Evolutionary conservation across 768 basidiomycete genomes (phyloP), one percentile per base, ranked within the genome.

Genomic region (Sarcomyxa edulis): DNA sequence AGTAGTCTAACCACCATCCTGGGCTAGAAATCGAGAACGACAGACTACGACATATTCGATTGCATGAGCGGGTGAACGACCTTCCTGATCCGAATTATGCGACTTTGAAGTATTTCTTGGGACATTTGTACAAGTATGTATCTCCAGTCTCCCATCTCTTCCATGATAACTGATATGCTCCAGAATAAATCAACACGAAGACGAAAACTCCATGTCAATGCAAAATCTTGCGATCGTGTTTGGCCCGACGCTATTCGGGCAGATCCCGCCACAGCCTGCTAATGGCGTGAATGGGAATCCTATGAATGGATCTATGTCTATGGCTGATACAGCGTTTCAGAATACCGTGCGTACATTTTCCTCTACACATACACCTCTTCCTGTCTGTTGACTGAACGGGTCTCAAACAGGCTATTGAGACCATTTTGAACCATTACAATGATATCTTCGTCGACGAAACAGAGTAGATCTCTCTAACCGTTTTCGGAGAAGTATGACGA

Each of bases 51-150:
- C 95, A 98, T 52, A 98, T 99, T 47, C 80, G 94, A 35, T 65
- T 98, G 37, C 96, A 99, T 53, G 96, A 98, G 55, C 81, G 93
- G 32, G 93, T 99, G 32, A 99, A 99, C 52, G 95, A 97, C 48
- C 72, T 99, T 37, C 95, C 96, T 9, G 96, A 99, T 62, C 78
- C 96, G n/a, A 97, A 98, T 60, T 99, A 99, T 53, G 90, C 96
- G 2, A 95, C 95, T 1, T 70, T 98, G 35, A 97, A 98, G 57
- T 96, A 76, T 59, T 86, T 98, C 60, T 71, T 99, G 70, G 92
- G 89, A 9, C 96, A 99, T 64, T 67, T 99, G 45, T 74, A 97
- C 63, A 80, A 75, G 94, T 95, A 48, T 40, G 77, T 60, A 5
- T 21, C 32, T 14, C 29, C 28, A 28, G 20, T 28, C 21, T 40